A percentile compares a stretch with the other conserved stretches of the same genome.
Conservation (phyloP, 371 early-diverging fungal genomes). For the Haplosporangium sp. region DNA sequence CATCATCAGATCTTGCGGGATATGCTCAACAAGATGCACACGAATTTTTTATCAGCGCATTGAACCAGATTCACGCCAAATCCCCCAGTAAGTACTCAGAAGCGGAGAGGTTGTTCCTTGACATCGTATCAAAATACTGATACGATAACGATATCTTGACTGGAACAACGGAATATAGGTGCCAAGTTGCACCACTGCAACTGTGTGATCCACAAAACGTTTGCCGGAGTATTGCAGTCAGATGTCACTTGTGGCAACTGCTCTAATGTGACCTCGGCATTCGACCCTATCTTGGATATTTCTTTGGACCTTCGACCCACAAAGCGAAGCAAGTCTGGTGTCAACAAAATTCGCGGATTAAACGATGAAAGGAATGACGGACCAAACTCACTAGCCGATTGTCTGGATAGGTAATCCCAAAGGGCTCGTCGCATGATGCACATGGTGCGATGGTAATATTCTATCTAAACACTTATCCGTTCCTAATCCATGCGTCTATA, state of each 20-base stretch:
- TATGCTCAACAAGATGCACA: conserved; percentile 97
- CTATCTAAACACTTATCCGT: background rate
- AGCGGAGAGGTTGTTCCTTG: background rate
- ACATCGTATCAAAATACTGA: too few relatives aligned
- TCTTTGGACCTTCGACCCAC: conserved; percentile 82
- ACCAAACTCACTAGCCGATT: conserved; percentile 58
- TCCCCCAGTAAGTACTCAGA: conserved; percentile 45
- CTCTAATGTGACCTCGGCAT: conserved; percentile 79
- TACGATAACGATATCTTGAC: too few relatives aligned
- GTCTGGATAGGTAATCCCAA: conserved; percentile 63
- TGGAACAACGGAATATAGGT: conserved; percentile 9
- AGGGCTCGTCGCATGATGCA: background rate
- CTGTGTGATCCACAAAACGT: conserved; percentile 92
- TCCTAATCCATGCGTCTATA: conserved; percentile 53
- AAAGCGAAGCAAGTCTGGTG: conserved; percentile 47
- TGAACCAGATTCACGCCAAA: conserved; percentile 88
- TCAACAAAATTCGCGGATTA: conserved; percentile 36
- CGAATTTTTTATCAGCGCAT: conserved; percentile 92
- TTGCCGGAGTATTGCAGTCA: conserved; percentile 90
- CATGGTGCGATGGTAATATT: background rate
- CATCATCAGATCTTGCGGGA: conserved; percentile 86
- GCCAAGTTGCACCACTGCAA: conserved; percentile 67
- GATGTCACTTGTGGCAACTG: conserved; percentile 91
- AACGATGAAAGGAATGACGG: conserved; percentile 48
- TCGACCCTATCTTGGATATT: conserved; percentile 93